Base-by-base conservation (phyloP, 345 rosid species). In the Citrus inodora region DNA sequence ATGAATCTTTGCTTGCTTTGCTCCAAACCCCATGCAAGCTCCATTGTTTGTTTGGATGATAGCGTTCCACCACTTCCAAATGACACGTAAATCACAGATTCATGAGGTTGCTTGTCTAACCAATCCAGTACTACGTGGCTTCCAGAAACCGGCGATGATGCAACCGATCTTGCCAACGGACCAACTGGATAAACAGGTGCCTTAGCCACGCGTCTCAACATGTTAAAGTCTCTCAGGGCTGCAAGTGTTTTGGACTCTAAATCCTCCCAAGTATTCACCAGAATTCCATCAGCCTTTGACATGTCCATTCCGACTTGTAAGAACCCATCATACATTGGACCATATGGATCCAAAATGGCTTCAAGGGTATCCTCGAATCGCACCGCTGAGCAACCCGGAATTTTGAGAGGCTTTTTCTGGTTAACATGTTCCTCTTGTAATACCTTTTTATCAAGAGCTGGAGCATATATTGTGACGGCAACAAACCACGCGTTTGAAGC, bases 371-470 rank as follows among this genome's bases (percentile, higher is more conserved):
- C 92, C 73, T 78, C 80, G 0, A 82, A 86, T 22, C 74, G 83
- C 64, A 93, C 76, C n/a, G 93, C 76, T 61, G 80, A 78, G 78
- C 92, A 90, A 6, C 94, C 96, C 1, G 94, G 96, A 67, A 90
- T 71, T 11, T 25, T 2, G 3, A 89, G 75, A 4, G 90, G 87
- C 17, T 66, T 71, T 32, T 75, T 48, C 8, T 68, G 51, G 4
- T 75, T 27, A 0, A 78, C 63, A 11, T 89, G 88, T 5, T 82
- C 82, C 1, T 85, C 85, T 37, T 73, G 9, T 6, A 74, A 60
- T 35, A 25, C 81, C 56, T 64, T 75, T 61, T 67, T 80, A 32
- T 84, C 86, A 9, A 86, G 33, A 6, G 74, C 77, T 10, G 92
- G 90, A 9, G 76, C 76, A 77, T 89, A 86, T 9, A 89, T 25